Evolutionary conservation across 2,329 filamentous ascomycete genomes (phyloP).

Genomic region (Diplodia sapinea): DNA sequence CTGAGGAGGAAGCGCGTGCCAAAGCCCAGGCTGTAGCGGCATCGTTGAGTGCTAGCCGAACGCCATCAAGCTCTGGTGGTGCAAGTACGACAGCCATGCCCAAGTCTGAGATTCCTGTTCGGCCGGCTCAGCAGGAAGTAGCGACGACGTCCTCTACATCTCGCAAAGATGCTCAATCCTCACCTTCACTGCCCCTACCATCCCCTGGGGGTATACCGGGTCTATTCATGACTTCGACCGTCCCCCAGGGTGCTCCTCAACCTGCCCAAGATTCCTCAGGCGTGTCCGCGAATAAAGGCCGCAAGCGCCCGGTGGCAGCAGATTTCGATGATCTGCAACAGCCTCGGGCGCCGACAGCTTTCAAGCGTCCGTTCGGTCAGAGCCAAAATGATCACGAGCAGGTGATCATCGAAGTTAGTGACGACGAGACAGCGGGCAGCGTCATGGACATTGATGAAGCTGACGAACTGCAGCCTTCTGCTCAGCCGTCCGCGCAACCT

Average conservation of each 20-base stretch:
- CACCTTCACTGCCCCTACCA: slow-evolving; percentile 23
- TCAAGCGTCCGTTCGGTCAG: slow-evolving; percentile 69
- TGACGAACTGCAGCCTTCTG: slow-evolving; percentile 35
- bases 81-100: background rate
- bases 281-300: slow-evolving; percentile 29
- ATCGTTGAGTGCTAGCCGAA: slow-evolving; percentile 20
- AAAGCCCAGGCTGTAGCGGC: slow-evolving; percentile 28
- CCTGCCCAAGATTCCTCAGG: background rate
- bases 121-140: slow-evolving; percentile 1
- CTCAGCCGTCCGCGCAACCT: slow-evolving; percentile 23
- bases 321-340: slow-evolving; percentile 30
- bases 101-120: slow-evolving; percentile 15
- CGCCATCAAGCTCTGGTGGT: background rate
- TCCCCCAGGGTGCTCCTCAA: background rate
- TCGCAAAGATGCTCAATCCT: slow-evolving; percentile 12
- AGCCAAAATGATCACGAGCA: slow-evolving; percentile 60
- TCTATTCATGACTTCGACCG: slow-evolving; percentile 54
- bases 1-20: slow-evolving; percentile 24
- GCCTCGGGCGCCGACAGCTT: slow-evolving; percentile 35
- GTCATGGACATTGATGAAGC: slow-evolving; percentile 71
- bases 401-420: slow-evolving; percentile 85
- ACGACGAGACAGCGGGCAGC: slow-evolving; percentile 67
- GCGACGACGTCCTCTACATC: background rate
- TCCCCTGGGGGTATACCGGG: slow-evolving; percentile 56
- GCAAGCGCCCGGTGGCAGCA: slow-evolving; percentile 63